Evolutionary conservation across 2,329 filamentous ascomycete species (phyloP), one percentile per base, ranked within the genome.

Genomic region (Monosporascus ibericus): DNA sequence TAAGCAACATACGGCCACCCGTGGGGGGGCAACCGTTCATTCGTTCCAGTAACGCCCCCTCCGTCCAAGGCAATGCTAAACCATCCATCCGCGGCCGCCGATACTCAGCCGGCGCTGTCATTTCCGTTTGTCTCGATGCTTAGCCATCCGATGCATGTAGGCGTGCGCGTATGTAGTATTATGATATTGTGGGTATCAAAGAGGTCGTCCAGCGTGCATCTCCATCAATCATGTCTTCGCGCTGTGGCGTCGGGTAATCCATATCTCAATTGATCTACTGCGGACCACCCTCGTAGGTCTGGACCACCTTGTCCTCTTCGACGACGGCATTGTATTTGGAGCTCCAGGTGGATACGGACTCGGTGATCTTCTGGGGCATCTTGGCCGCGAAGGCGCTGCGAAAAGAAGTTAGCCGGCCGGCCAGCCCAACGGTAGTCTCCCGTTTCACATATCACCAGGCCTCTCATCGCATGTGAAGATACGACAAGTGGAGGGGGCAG

Each of bases 311-410:
- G 65, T 96, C 90, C 63, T 92, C 84, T 70, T 96, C 91, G 57
- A 96, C 82, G 30, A 77, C 68, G 1, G 85, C 82, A 49, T 81
- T 74, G 70, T 84, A 85, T 54, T 77, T 68, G 34, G 72, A 68
- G 51, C 75, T 73, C 54, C 84, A 76, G 2, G 81, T 73, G 60
- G 85, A 80, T 30, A 96, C 80, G 5, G 77, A 77, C 54, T 89
- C 78, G 52, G 95, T 76, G 20, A 84, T 79, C 61, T 84, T 82
- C 53, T 82, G 81, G 1, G 90, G 84, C 36, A 86, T 85, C 57
- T 86, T 83, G 49, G 86, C 87, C 34, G 89, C 82, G 67, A 95
- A 94, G 47, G 86, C 90, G 73, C 88, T 94, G 55, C 27, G 30
- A 39, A 44, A 44, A 36, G 40, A 46, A 14, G 30, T 34, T 11